A percentile compares a stretch with the other conserved stretches of the same genome.
These are phyloP conservation scores for Oryza longistaminata DNA, from an alignment of 176 grass and related monocot genomes.

Conservation along the genomic window DNA sequence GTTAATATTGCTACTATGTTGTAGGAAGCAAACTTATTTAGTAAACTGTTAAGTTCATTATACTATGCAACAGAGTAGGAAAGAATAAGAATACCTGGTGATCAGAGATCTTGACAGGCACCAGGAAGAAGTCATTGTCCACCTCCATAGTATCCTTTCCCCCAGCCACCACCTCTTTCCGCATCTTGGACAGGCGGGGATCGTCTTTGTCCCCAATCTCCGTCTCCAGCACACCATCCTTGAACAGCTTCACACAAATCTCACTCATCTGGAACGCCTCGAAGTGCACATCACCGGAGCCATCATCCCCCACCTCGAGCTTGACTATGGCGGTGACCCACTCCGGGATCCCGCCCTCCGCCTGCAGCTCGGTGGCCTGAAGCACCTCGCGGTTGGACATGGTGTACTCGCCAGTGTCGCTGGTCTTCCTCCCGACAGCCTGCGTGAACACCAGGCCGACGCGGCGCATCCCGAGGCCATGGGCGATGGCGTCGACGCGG, in stretches of 20 bases:
- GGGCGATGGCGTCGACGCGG: constrained; percentile 73
- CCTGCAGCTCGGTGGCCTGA: constrained; percentile 73
- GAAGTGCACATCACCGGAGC: constrained; percentile 77
- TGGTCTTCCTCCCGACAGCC: constrained; percentile 79
- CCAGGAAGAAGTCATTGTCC: constrained; percentile 95
- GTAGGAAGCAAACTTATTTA: not conserved
- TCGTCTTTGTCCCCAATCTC: constrained; percentile 66
- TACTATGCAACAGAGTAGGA: not conserved
- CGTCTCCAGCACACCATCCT: constrained; percentile 72
- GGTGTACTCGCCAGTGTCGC: constrained; percentile 80
- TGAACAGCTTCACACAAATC: constrained; percentile 81
- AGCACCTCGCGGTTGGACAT: constrained; percentile 83
- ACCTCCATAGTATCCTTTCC: constrained; percentile 83
- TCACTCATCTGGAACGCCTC: constrained; percentile 99
- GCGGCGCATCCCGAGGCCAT: constrained; percentile 72
- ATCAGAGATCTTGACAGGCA: constrained; percentile 95
- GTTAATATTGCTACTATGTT: not conserved
- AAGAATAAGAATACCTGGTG: constrained; percentile 62
- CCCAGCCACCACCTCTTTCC: constrained; percentile 82
- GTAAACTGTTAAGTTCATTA: not conserved
- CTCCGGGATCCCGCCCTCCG: constrained; percentile 62
- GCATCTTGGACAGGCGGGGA: constrained; percentile 69
- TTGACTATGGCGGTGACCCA: constrained; percentile 93
- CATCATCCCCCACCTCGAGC: constrained; percentile 69
- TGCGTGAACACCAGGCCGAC: constrained; percentile 89